Conservation (phyloP, 2,329 filamentous ascomycete genomes). For the Sclerotinia spermophila region DNA sequence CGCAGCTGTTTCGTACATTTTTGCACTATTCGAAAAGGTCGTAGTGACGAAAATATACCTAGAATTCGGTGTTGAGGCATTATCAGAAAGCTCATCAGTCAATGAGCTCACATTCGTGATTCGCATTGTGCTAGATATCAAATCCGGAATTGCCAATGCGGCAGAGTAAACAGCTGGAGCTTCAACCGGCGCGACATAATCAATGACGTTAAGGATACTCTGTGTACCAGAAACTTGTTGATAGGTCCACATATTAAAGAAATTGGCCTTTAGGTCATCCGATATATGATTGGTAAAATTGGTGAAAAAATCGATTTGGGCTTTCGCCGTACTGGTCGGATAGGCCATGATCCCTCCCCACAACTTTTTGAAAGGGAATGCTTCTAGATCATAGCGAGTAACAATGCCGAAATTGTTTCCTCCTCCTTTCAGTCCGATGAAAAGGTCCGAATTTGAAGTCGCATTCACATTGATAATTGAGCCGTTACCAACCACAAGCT, state of each 20-base stretch:
- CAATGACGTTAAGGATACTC: neutral
- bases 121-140: constrained; percentile 18
- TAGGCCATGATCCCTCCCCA: neutral
- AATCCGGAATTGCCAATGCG: neutral
- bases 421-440: constrained; percentile 20
- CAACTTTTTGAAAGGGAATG: neutral
- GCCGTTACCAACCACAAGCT: neutral
- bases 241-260: neutral
- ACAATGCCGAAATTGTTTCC: constrained; percentile 17
- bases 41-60: neutral
- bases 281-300: neutral
- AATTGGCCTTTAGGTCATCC: neutral
- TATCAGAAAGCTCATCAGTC: neutral
- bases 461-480: constrained; percentile 19
- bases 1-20: neutral
- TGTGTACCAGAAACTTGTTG: neutral
- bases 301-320: neutral
- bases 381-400: neutral
- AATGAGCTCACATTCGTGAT: constrained; percentile 20
- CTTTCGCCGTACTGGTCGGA: neutral
- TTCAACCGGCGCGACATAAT: neutral
- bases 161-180: neutral
- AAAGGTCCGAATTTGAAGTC: constrained; percentile 15
- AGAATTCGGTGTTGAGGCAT: neutral
- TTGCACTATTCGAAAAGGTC: constrained; percentile 2